Percentiles rank a stretch among this genome's conserved stretches.
Conservation (phyloP, 495 filamentous ascomycete genomes). For the Paragyromitra xinjiangensis region DNA sequence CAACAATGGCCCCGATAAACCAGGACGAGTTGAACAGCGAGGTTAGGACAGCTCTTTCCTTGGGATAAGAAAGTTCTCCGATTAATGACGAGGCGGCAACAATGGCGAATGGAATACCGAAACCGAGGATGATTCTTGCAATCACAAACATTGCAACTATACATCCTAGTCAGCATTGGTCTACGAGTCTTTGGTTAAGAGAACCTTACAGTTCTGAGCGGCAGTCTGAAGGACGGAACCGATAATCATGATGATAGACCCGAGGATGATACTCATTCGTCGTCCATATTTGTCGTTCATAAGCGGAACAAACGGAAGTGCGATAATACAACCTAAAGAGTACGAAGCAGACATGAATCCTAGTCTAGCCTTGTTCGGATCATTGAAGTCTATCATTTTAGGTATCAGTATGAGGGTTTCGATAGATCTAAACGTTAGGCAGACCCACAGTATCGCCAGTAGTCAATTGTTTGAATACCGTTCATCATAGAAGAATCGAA, state of each 20-base stretch:
- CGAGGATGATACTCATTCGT: conserved; percentile 68
- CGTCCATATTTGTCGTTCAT: conserved; percentile 68
- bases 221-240: conserved; percentile 68
- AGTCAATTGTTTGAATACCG: conserved; percentile 68
- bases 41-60: conserved; percentile 71
- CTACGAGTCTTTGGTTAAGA: too few relatives aligned
- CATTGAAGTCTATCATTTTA: conserved; percentile 59
- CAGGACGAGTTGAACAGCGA: conserved; percentile 74
- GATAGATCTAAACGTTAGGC: background rate
- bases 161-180: conserved; percentile 9
- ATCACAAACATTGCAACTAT: conserved; percentile 70
- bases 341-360: conserved; percentile 61
- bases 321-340: conserved; percentile 65
- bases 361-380: conserved; percentile 53
- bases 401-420: background rate
- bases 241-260: conserved; percentile 67
- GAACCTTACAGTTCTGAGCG: conserved; percentile 60
- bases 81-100: conserved; percentile 71
- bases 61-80: conserved; percentile 73
- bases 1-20: conserved; percentile 70
- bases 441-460: conserved; percentile 67
- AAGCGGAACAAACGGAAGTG: conserved; percentile 68
- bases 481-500: conserved; percentile 79
- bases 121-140: conserved; percentile 71
- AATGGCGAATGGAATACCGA: conserved; percentile 72